Base-by-base conservation (phyloP, 208 protist species). In the Jaenimonas drosophilae region DNA sequence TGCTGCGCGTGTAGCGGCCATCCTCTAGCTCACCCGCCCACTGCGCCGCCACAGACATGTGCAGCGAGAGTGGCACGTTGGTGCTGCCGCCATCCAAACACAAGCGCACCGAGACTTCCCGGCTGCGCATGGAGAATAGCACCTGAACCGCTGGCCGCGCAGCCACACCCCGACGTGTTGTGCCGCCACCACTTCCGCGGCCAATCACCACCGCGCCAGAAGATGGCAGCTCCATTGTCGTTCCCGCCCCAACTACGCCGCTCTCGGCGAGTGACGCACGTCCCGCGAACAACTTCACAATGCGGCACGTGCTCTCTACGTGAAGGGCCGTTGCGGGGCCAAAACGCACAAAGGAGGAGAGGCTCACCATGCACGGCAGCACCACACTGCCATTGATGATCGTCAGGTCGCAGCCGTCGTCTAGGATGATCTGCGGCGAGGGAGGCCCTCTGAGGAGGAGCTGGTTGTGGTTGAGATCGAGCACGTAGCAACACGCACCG, bases 331-430 rank as follows among this genome's bases (percentile, higher is more conserved):
- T 61, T 26, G 65, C 65, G 5, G 69, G 34, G 21, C 68, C 81
- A 45, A 79, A 91, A 58, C 79, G 82, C 17, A 87, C 75, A 65
- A 84, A 94, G 16, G 81, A 91, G 54, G 73, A 67, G 32, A 94
- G 51, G 1, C 69, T 58, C 64, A 89, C 89, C 66, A 82, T 67
- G 40, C 86, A 81, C 0, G 86, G 76, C 2, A 94, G 53, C 9
- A 76, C 49, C 31, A 94, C 49, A n/a, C 65, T 76, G 45, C 86
- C 86, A 68, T 91, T 94, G 17, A 67, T 80, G 46, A 94, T 76
- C 25, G 69, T 86, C 51, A 94, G 46, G 37, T 94, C 70, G 53
- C 76, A 88, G 44, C 76, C 70, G 26, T 89, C 79, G 45, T 55
- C 60, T 23, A 94, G 49, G 2, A 89, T 64, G 37, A 94, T 64